Evolutionary conservation across 2,329 filamentous ascomycete genomes (phyloP).

Genomic region (Emmonsiellopsis sp.): DNA sequence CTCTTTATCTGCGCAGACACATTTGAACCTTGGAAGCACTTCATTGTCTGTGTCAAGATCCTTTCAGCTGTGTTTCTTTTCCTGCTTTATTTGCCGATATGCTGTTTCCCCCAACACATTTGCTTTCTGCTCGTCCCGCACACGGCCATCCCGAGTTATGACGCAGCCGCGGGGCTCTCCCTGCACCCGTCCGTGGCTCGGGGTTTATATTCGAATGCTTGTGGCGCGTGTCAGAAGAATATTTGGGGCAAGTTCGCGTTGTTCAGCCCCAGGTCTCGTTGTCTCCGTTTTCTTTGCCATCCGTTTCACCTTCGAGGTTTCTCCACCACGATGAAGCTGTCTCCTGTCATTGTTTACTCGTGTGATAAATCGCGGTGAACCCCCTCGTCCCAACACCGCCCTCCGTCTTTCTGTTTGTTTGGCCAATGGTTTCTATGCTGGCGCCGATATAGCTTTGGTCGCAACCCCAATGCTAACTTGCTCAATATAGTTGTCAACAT

Average conservation of each 20-base stretch:
- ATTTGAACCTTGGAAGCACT: neutral
- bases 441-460: neutral
- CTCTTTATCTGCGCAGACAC: neutral
- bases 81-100: neutral
- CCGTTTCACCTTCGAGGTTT: neutral
- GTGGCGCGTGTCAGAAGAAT: neutral
- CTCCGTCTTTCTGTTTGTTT: neutral
- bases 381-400: neutral
- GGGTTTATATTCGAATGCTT: neutral
- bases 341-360: neutral
- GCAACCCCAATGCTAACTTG: conserved; percentile 3
- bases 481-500: neutral
- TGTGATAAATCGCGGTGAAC: neutral
- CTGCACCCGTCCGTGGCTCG: neutral
- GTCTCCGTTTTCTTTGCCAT: neutral
- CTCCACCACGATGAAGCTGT: neutral
- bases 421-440: neutral
- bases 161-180: neutral
- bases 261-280: neutral
- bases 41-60: neutral
- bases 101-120: neutral
- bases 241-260: neutral
- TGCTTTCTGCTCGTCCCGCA: neutral
- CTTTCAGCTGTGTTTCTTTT: neutral
- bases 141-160: neutral